Conservation (phyloP, 495 filamentous ascomycete genomes). For the Penicillium roqueforti region DNA sequence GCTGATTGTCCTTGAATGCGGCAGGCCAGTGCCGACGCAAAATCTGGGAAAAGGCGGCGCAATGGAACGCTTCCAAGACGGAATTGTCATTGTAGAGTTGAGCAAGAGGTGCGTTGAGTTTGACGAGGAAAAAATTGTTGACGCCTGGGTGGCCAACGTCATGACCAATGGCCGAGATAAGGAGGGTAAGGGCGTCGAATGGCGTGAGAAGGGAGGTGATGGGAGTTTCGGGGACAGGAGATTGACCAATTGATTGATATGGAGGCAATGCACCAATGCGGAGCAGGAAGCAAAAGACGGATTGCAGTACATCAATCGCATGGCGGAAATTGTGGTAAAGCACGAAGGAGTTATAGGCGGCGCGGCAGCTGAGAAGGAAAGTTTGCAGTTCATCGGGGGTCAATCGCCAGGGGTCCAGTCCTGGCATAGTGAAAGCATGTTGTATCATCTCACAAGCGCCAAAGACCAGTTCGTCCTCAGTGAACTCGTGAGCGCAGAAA, state of each 20-base stretch:
- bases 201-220: constrained; percentile 70
- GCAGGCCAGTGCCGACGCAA: constrained; percentile 88
- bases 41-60: constrained; percentile 95
- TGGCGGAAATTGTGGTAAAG: constrained; percentile 99
- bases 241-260: constrained; percentile 39
- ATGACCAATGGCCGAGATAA: constrained; percentile 93
- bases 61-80: constrained; percentile 95
- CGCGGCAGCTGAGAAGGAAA: constrained; percentile 78
- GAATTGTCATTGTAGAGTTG: constrained; percentile 97
- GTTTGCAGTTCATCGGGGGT: constrained; percentile 72
- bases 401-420: constrained; percentile 74
- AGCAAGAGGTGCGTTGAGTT: constrained; percentile 89
- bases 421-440: constrained; percentile 79
- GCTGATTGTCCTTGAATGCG: constrained; percentile 65
- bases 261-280: constrained; percentile 72
- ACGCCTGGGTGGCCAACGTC: constrained; percentile 97
- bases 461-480: constrained; percentile 81
- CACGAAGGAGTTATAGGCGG: constrained; percentile 89
- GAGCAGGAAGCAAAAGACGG: constrained; percentile 87
- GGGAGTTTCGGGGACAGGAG: constrained; percentile 46
- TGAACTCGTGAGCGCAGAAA: constrained; percentile 84
- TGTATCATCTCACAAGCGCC: constrained; percentile 79
- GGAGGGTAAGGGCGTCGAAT: constrained; percentile 80
- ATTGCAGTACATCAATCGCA: constrained; percentile 93
- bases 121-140: constrained; percentile 93